Percentiles rank a stretch among this genome's conserved stretches.
Evolutionary conservation across 331 rosid species (phyloP).

Genomic region (Dryas integrifolia): DNA sequence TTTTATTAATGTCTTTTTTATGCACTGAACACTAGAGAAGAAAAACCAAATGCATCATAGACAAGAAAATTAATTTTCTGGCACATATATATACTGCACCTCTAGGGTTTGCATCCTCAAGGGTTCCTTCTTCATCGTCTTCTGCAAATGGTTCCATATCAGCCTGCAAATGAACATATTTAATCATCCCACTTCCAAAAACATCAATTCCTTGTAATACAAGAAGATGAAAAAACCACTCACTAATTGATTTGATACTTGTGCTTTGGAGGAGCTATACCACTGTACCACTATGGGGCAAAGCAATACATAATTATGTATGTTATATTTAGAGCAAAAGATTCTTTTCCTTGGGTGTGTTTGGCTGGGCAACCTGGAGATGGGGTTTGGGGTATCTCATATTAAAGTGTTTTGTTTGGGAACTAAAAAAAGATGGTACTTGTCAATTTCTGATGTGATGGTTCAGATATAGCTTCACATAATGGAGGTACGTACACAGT

Average conservation of each 20-base stretch:
- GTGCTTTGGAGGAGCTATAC: slow-evolving; percentile 63
- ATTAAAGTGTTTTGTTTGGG: no score
- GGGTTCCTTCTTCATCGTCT: slow-evolving; percentile 56
- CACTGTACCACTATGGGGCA: slow-evolving; percentile 53
- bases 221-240: slow-evolving; percentile 38
- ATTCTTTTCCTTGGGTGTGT: no score
- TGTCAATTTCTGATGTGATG: no score
- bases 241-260: slow-evolving; percentile 86
- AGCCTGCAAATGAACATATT: slow-evolving; percentile 99
- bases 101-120: slow-evolving; percentile 85
- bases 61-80: slow-evolving; percentile 20
- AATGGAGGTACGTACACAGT: no score
- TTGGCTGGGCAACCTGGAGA: no score
- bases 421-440: no score
- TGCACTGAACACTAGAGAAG: no score
- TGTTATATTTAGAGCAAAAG: no score
- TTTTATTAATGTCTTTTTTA: no score
- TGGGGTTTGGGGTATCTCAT: no score
- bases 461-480: no score
- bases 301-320: slow-evolving; percentile 30
- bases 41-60: slow-evolving; percentile 1
- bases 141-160: slow-evolving; percentile 94
- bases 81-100: slow-evolving; percentile 48
- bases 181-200: slow-evolving; percentile 99
- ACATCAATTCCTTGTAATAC: slow-evolving; percentile 56